Evolutionary conservation across 106 monocot genomes (phyloP).

Genomic region (Vanilla planifolia): DNA sequence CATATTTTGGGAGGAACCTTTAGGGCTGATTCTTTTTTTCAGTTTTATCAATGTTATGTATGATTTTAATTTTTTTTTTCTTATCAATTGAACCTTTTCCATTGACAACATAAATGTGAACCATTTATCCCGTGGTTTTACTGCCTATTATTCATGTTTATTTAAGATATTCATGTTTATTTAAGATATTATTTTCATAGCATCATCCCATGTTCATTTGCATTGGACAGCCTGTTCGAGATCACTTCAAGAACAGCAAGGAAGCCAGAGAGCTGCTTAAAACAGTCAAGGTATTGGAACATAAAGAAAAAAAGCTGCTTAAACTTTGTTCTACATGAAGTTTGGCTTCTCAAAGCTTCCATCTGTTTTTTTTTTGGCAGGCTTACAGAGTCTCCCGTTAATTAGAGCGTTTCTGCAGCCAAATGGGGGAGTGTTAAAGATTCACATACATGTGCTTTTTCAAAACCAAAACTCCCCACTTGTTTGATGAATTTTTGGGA

Average conservation of each 20-base stretch:
- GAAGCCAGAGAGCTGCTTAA: conserved; percentile 60
- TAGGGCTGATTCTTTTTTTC: too few relatives aligned
- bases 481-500: background rate
- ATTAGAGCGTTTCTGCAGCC: background rate
- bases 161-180: too few relatives aligned
- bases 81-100: too few relatives aligned
- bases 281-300: conserved; percentile 60
- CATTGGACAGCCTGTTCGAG: conserved; percentile 68
- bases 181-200: background rate
- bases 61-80: too few relatives aligned
- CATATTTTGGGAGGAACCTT: too few relatives aligned
- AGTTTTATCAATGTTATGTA: too few relatives aligned
- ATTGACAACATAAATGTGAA: too few relatives aligned
- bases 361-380: background rate
- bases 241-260: conserved; percentile 72
- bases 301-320: background rate
- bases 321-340: background rate
- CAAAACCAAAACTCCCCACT: background rate
- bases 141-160: too few relatives aligned
- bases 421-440: too few relatives aligned
- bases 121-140: too few relatives aligned
- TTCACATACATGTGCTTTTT: background rate
- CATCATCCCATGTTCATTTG: too few relatives aligned
- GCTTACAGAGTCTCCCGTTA: conserved; percentile 2
- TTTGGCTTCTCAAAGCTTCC: too few relatives aligned